A percentile compares a stretch with the other conserved stretches of the same genome.
phyloP scores from a whole-genome alignment of 2,329 filamentous ascomycete genomes.

The Colletotrichum siamense region DNA sequence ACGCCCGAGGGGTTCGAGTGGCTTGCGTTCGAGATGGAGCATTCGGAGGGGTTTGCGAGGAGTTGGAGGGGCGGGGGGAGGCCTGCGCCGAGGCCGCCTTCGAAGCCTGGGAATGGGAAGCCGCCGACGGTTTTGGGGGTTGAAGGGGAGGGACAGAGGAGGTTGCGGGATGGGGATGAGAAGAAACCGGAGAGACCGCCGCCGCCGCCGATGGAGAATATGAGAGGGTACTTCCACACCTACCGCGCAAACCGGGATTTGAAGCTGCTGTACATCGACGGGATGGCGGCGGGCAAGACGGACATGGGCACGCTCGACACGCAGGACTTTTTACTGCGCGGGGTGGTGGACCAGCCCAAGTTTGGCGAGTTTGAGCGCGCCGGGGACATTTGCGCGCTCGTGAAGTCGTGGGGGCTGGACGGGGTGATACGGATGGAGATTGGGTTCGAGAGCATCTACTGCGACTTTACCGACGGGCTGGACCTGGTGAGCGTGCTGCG shows the following conservation, averaged over 20 bases:
- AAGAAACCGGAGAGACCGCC: background rate
- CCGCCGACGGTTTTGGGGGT: background rate
- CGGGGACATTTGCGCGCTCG: constrained; percentile 58
- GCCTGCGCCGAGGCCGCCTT: background rate
- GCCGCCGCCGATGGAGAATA: background rate
- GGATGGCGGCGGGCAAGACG: constrained; percentile 72
- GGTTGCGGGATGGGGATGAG: background rate
- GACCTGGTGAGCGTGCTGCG: constrained; percentile 37
- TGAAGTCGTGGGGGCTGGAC: constrained; percentile 62
- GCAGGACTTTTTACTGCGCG: constrained; percentile 66
- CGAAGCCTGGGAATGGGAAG: background rate
- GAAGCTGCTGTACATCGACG: constrained; percentile 72
- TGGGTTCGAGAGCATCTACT: constrained; percentile 75
- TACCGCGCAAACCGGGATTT: constrained; percentile 65
- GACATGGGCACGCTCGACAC: constrained; percentile 70
- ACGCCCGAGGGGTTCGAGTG: constrained; percentile 65
- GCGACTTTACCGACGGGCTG: constrained; percentile 59
- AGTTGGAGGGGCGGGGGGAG: background rate
- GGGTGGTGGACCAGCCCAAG: constrained; percentile 28
- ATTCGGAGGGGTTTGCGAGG: constrained; percentile 69
- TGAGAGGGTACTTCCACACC: constrained; percentile 68
- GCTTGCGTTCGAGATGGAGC: constrained; percentile 80
- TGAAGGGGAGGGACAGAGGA: background rate
- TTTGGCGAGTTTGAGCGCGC: constrained; percentile 57
- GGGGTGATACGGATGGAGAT: constrained; percentile 72